phyloP scores from a whole-genome alignment of 2,329 filamentous ascomycete species.

The Hymenotorrendiella dingleyae region DNA sequence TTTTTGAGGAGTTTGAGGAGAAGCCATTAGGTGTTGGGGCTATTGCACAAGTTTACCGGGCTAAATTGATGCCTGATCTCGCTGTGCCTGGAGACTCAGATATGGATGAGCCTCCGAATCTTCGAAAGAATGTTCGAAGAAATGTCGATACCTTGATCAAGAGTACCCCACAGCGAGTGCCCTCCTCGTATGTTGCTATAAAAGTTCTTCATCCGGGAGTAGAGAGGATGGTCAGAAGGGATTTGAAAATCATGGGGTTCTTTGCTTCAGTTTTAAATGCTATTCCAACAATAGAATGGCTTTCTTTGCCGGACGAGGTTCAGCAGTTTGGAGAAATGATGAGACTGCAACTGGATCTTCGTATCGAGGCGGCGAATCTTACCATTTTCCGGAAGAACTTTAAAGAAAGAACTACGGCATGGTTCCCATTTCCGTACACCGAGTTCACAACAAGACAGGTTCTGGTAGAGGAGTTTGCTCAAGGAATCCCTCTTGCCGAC shows the following conservation, averaged over 20 bases:
- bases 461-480: conserved; percentile 90
- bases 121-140: conserved; percentile 66
- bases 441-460: conserved; percentile 91
- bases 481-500: conserved; percentile 83
- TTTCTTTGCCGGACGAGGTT: conserved; percentile 93
- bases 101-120: conserved; percentile 45
- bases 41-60: conserved; percentile 96
- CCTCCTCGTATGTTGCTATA: conserved; percentile 87
- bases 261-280: conserved; percentile 80
- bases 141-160: conserved; percentile 86
- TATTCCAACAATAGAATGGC: conserved; percentile 93
- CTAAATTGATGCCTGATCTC: conserved; percentile 77
- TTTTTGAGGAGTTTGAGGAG: conserved; percentile 94
- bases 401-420: conserved; percentile 81
- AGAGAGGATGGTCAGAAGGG: conserved; percentile 82
- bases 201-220: conserved; percentile 93
- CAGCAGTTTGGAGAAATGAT: conserved; percentile 97
- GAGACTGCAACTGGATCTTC: conserved; percentile 89
- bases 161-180: conserved; percentile 75
- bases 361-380: conserved; percentile 90
- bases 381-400: conserved; percentile 87
- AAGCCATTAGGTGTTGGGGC: conserved; percentile 86
- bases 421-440: conserved; percentile 91
- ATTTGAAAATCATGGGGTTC: conserved; percentile 88
- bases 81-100: conserved; percentile 56